phyloP scores from a whole-genome alignment of 2,329 filamentous ascomycete species.

The Colletotrichum australisinense region DNA sequence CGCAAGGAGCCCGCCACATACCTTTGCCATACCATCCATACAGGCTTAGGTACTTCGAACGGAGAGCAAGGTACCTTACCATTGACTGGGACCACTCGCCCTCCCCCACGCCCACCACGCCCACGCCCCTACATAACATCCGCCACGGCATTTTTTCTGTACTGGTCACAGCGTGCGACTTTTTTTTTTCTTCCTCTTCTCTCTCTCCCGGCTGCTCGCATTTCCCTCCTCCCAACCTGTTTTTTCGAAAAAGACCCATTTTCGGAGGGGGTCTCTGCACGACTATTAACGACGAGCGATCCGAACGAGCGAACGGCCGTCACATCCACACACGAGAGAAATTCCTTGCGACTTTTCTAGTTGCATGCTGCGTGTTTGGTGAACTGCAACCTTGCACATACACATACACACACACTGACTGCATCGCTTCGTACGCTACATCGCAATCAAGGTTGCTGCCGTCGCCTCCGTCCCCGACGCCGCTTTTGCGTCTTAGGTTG shows the following conservation, averaged over 20 bases:
- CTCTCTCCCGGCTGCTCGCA: conserved; percentile 18
- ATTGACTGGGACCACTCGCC: neutral
- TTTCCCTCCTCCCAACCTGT: conserved; percentile 1
- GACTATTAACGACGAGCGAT: conserved; percentile 21
- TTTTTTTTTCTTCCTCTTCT: neutral
- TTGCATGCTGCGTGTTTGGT: conserved; percentile 22
- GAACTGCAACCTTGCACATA: neutral
- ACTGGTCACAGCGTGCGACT: conserved; percentile 30
- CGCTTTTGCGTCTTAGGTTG: neutral
- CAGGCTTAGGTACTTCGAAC: too few relatives aligned
- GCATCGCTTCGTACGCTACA: neutral
- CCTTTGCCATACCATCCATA: neutral
- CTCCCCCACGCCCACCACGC: neutral
- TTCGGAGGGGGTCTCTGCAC: conserved; percentile 23
- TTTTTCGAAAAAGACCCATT: conserved; percentile 19
- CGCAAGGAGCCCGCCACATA: conserved; percentile 27
- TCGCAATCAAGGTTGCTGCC: neutral
- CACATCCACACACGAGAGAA: neutral
- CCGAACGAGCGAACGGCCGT: conserved; percentile 30
- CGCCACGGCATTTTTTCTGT: conserved; percentile 27
- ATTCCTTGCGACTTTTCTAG: conserved; percentile 17
- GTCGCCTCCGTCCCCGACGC: neutral
- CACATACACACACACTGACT: neutral
- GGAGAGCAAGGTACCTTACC: neutral
- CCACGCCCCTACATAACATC: conserved; percentile 32